A percentile compares a stretch with the other conserved stretches of the same genome.
Conservation (phyloP, 2,329 filamentous ascomycete species). For the Apiospora malaysiana region DNA sequence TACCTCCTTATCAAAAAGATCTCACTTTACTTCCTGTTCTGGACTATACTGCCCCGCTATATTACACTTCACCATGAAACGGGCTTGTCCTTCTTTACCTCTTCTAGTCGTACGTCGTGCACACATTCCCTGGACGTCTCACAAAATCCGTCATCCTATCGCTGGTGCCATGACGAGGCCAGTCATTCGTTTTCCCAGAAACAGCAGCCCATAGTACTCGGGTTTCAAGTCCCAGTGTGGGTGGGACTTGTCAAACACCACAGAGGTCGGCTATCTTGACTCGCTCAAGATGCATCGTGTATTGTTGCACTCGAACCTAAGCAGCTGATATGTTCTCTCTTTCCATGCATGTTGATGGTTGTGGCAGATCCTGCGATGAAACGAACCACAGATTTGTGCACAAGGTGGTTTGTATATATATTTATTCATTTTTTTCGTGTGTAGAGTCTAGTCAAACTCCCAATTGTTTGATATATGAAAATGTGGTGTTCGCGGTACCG, state of each 20-base stretch:
- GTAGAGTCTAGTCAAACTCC: not conserved
- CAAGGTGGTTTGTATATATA: not conserved
- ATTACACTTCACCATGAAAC: constrained; percentile 4
- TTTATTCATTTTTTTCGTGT: not conserved
- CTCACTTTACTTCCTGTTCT: not conserved
- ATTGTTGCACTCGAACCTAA: not conserved
- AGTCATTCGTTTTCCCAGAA: not conserved
- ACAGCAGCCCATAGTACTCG: not conserved
- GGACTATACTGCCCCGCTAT: not conserved
- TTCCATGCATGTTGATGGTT: not conserved
- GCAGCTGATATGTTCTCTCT: not conserved
- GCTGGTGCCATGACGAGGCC: not conserved
- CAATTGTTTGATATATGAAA: not conserved
- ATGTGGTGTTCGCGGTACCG: not conserved
- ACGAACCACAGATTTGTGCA: no score
- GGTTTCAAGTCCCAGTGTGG: not conserved
- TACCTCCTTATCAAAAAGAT: not conserved
- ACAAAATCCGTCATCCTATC: not conserved
- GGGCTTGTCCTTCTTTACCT: not conserved
- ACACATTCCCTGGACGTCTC: not conserved
- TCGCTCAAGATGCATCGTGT: not conserved
- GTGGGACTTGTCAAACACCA: not conserved
- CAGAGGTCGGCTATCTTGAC: not conserved
- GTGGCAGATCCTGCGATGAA: no score
- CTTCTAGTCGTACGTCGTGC: not conserved